Base-by-base conservation (phyloP, 495 filamentous ascomycete species). In the Saxophila tyrrhenica region DNA sequence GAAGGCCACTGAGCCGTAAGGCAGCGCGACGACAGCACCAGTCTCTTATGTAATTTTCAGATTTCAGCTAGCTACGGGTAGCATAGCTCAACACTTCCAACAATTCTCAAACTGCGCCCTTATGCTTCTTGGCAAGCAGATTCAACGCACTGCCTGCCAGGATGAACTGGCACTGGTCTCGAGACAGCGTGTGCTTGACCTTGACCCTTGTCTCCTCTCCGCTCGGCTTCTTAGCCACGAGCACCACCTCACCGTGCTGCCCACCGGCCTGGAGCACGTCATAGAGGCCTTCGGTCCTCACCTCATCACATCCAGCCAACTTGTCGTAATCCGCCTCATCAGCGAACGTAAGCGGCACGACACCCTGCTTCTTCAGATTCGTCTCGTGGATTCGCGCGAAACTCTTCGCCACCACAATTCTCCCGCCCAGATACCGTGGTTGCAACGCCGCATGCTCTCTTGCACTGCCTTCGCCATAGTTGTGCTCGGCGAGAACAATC, bases 301-400 rank as follows among this genome's bases (percentile, higher is more conserved):
- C 87, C 51, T 80, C 73, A 66, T 98, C 92, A 57, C 87, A 86
- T 0, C 87, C 87, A 32, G 76, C 71, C 45, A 98, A 82, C 49
- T 70, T 69, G 56, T 90, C 87, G 65, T 98, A 98, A 66, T 97
- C 94, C n/a, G 71, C 73, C 64, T 86, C 85, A 64, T 92, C 75
- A 1, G 72, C 86, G 63, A 98, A 95, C 0, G 86, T 94, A 56
- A 98, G 71, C 0, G 92, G 92, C 20, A 96, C 89, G 16, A 98
- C 85, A 55, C 92, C 92, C 74, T 98, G 92, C 75, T 98, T 97
- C 82, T 98, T 98, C 25, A 98, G 73, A 71, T 98, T 98, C 17
- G 92, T 95, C 76, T 98, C 94, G 72, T 98, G 92, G 69, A 98
- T 98, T 42, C 92, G 78, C 2, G 92, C 92, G 67, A 98, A 97